Evolutionary conservation across 306 rosid genomes (phyloP), one percentile per base, ranked within the genome.

Genomic region (Cajanus cajan): DNA sequence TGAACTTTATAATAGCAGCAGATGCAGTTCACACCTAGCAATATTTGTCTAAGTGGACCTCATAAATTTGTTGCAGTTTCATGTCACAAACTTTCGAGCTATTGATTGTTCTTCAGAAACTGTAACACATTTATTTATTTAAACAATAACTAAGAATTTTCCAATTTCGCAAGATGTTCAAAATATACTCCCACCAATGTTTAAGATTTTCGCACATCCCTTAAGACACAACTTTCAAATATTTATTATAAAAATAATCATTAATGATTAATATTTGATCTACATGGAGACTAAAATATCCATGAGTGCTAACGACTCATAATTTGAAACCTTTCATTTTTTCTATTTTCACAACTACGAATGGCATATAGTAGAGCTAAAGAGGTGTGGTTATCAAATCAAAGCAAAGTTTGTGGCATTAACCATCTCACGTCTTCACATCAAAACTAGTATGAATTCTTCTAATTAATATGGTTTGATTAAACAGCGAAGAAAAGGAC

Each of bases 371-470:
- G 24, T 24, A 22, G 58, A 16, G 34, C 4, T 37, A n/a, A n/a
- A 62, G 21, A 15, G 78, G 34, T 33, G 73, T 71, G 83, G 63
- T 65, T 68, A 78, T 78, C 63, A 69, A 19, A 58, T 19, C 31
- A 78, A 31, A 33, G 22, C 65, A 22, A 70, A 21, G 16, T 33
- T 65, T 28, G 69, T 80, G 77, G 80, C 54, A 45, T 8, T 67
- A 74, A 55, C 15, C 45, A 0, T 67, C 7, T 74, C 71, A 66
- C 25, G 48, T 55, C 15, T 14, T 57, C 65, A 57, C 65, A 66
- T 66, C 63, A 74, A 9, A 37, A 50, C 31, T 33, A 33, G 4
- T 19, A 55, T 31, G 45, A 59, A 39, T 25, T 64, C 4, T 59
- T 2, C 16, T 18, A 41, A 77, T 51, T 71, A 33, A 41, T 44